phyloP scores from a whole-genome alignment of 768 basidiomycete species.

The Kwoniella bestiolae region DNA sequence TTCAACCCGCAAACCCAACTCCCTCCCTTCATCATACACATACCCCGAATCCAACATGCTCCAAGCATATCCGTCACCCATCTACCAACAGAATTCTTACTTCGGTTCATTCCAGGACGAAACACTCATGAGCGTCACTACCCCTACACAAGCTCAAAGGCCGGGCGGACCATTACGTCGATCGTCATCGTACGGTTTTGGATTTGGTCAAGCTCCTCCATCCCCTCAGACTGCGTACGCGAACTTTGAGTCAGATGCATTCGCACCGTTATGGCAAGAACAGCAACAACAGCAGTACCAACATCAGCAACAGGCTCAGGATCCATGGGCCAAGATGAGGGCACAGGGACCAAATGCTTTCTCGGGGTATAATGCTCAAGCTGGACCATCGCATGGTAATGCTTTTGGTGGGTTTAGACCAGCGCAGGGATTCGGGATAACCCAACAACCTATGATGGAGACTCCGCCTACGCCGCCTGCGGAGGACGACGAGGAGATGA shows the following conservation, averaged over 20 bases:
- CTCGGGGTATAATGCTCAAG: background rate
- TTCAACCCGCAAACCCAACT: conserved; percentile 24
- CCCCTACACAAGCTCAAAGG: conserved; percentile 11
- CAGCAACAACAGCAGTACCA: conserved; percentile 7
- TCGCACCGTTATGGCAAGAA: conserved; percentile 38
- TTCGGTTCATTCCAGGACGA: conserved; percentile 15
- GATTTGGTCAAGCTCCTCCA: conserved; percentile 8
- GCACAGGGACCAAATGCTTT: conserved; percentile 10
- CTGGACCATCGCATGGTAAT: conserved; percentile 4
- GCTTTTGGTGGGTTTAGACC: conserved; percentile 12
- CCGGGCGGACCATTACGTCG: conserved; percentile 20
- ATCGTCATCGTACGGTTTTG: conserved; percentile 39
- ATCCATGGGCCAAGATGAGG: conserved; percentile 20
- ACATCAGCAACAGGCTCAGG: background rate
- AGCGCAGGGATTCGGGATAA: conserved; percentile 17
- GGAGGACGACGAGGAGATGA: conserved; percentile 27
- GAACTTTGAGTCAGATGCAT: conserved; percentile 39
- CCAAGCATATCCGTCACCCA: conserved; percentile 20
- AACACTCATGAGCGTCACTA: conserved; percentile 1
- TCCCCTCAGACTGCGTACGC: conserved; percentile 11
- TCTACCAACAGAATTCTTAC: conserved; percentile 1
- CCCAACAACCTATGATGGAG: conserved; percentile 4
- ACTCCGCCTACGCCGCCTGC: conserved; percentile 10
- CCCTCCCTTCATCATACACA: conserved; percentile 23
- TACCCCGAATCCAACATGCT: conserved; percentile 6